These are phyloP conservation scores for Oryza glumipatula DNA, from an alignment of 176 grass and related monocot genomes.

Conservation along the genomic window DNA sequence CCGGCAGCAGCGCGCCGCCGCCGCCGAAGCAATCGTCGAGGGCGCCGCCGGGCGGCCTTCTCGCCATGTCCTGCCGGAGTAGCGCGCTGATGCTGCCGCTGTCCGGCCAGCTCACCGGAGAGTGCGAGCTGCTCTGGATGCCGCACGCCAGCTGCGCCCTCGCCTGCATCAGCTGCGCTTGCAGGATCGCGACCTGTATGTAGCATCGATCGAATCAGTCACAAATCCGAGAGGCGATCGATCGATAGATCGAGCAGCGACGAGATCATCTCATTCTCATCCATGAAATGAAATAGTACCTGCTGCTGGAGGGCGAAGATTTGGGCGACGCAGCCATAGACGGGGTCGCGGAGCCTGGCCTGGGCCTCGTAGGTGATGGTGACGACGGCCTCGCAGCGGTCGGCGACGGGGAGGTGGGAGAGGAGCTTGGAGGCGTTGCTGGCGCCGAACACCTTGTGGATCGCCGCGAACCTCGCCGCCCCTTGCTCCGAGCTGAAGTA, in stretches of 20 bases:
- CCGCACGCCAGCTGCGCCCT: slow-evolving; percentile 77
- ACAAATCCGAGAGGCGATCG: not conserved
- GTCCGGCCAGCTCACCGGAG: slow-evolving; percentile 35
- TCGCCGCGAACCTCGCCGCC: slow-evolving; percentile 72
- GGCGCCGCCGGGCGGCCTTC: slow-evolving; percentile 23
- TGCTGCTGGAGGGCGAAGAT: slow-evolving; percentile 97
- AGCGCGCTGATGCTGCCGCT: slow-evolving; percentile 42
- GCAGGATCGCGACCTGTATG: slow-evolving; percentile 79
- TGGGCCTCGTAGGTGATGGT: slow-evolving; percentile 95
- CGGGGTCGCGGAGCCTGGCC: slow-evolving; percentile 75
- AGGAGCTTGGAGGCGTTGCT: slow-evolving; percentile 98
- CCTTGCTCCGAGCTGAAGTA: slow-evolving; percentile 92
- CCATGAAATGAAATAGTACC: slow-evolving; percentile 19
- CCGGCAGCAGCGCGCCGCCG: slow-evolving; percentile 32
- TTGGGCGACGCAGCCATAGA: slow-evolving; percentile 84
- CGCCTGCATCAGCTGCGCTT: slow-evolving; percentile 90
- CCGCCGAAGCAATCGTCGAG: slow-evolving; percentile 27
- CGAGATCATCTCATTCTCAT: not conserved
- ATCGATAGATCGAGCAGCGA: not conserved
- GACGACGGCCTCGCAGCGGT: slow-evolving; percentile 88
- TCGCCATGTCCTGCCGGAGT: slow-evolving; percentile 43
- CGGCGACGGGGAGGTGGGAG: slow-evolving; percentile 73
- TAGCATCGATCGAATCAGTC: not conserved
- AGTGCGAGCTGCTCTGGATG: slow-evolving; percentile 33
- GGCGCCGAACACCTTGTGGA: slow-evolving; percentile 96